A percentile compares a stretch with the other conserved stretches of the same genome.
Conservation (phyloP, 768 basidiomycete genomes). For the Boletus coccyginus region DNA sequence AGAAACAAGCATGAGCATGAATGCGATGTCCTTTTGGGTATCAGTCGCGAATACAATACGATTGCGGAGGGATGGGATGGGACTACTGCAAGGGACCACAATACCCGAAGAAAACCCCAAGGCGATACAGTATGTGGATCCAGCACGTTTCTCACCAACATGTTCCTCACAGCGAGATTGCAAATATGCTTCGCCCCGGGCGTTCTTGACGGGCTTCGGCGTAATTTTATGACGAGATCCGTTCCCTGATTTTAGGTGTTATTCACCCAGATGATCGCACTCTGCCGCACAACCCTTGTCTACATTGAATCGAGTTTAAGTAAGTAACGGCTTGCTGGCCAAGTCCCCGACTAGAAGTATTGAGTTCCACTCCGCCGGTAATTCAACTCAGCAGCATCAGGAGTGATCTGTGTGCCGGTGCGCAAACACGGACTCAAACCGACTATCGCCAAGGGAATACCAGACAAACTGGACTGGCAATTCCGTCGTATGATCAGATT, state of each 20-base stretch:
- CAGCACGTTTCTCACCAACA: neutral
- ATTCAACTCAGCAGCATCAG: no score
- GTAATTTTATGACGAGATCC: neutral
- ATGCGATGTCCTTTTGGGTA: neutral
- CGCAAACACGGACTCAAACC: no score
- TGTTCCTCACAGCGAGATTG: neutral
- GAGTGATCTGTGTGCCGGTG: no score
- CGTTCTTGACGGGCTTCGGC: neutral
- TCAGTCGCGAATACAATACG: neutral
- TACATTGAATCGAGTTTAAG: neutral
- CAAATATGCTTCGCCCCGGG: neutral
- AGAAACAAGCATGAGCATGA: neutral
- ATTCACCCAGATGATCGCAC: neutral
- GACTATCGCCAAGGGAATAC: no score
- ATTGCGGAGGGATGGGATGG: neutral
- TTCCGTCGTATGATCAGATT: no score
- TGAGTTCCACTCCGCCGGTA: no score
- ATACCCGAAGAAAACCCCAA: neutral
- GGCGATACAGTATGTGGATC: neutral
- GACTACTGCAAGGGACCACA: neutral
- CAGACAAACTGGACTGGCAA: no score
- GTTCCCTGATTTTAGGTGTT: neutral
- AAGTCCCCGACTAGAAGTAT: neutral
- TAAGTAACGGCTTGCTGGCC: neutral
- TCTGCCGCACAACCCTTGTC: no score